Conservation (phyloP, 2,329 filamentous ascomycete species). For the Talaromyces sp. region DNA sequence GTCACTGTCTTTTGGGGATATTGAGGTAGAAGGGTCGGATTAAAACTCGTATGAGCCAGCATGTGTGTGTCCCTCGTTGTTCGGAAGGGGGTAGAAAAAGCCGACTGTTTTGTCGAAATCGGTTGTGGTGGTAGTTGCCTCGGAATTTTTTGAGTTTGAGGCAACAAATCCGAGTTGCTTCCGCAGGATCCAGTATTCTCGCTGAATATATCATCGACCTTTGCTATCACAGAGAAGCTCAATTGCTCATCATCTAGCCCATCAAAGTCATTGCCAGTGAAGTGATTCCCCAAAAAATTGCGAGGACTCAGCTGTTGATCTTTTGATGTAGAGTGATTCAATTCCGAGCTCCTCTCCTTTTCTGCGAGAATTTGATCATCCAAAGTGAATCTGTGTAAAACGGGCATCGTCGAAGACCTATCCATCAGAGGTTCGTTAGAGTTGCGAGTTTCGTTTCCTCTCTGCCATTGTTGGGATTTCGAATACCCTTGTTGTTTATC, state of each 20-base stretch:
- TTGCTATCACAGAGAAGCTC: not conserved
- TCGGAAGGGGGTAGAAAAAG: not conserved
- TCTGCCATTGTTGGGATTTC: not conserved
- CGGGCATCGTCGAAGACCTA: not conserved
- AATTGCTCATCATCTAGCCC: not conserved
- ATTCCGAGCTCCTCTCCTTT: not conserved
- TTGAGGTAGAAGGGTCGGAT: not conserved
- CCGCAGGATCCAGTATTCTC: not conserved
- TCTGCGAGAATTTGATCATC: conserved; percentile 24
- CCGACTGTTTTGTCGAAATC: not conserved
- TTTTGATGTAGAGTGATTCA: not conserved
- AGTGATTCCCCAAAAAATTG: not conserved
- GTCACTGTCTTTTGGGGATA: not conserved
- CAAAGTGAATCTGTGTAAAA: conserved; percentile 19
- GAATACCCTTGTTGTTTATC: not conserved
- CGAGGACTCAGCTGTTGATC: not conserved
- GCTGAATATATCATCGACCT: not conserved
- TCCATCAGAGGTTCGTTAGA: not conserved
- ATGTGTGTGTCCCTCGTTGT: not conserved
- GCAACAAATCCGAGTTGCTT: conserved; percentile 4
- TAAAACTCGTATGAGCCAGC: not conserved
- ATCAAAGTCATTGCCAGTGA: not conserved
- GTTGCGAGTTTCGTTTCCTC: not conserved
- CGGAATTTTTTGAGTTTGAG: conserved; percentile 6
- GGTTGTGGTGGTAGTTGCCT: conserved; percentile 2